These are phyloP conservation scores for Phytopythium sindhum DNA, from an alignment of 352 stramenopile genomes.

Conservation along the genomic window DNA sequence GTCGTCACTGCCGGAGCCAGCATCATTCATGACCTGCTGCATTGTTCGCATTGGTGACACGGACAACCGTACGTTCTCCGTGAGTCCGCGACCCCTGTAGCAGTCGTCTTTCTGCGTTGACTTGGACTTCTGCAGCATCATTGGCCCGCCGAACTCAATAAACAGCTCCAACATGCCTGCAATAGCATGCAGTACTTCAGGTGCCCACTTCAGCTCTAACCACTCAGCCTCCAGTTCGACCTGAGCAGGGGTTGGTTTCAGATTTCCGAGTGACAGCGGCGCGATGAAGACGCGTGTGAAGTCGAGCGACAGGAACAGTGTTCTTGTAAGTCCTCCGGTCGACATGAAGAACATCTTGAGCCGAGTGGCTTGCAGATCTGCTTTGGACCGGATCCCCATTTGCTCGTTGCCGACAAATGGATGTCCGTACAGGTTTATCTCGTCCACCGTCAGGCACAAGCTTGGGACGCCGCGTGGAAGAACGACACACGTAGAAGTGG, in stretches of 20 bases:
- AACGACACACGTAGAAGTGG: conserved; percentile 36
- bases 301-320: conserved; percentile 60
- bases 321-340: conserved; percentile 16
- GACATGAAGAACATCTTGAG: conserved; percentile 44
- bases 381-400: conserved; percentile 58
- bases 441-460: conserved; percentile 41
- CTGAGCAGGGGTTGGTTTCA: conserved; percentile 29
- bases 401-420: conserved; percentile 45
- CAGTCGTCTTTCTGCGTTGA: not conserved
- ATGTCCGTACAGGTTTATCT: conserved; percentile 54
- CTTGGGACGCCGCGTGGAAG: conserved; percentile 45
- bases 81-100: not conserved
- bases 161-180: conserved; percentile 52
- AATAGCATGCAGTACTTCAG: conserved; percentile 58
- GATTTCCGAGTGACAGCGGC: conserved; percentile 36
- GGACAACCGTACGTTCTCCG: not conserved
- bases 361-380: conserved; percentile 56
- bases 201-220: conserved; percentile 68
- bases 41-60: conserved; percentile 40
- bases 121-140: not conserved
- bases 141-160: not conserved
- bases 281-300: conserved; percentile 60
- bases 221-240: conserved; percentile 79
- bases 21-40: conserved; percentile 19
- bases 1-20: conserved; percentile 13